Base-by-base conservation (phyloP, 1,284 basidiomycete species). In the Boletus austroedulis region DNA sequence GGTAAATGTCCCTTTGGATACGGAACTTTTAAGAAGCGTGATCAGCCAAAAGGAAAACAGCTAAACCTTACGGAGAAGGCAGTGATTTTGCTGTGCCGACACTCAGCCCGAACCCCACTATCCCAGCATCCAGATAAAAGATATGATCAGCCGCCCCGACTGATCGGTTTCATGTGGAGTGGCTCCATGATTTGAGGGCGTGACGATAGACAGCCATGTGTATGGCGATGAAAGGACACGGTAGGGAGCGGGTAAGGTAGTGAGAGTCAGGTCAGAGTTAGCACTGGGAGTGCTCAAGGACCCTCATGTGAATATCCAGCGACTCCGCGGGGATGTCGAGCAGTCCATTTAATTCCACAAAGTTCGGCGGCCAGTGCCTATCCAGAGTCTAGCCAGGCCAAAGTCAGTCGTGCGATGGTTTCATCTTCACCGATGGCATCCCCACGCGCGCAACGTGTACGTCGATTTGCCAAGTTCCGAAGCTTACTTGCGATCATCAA, bases 401-500 rank as follows among this genome's bases (percentile, higher is more conserved):
- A 21, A 11, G 26, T 14, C 40, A 38, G 26, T 14, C 29, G 28
- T 3, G 43, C 6, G 28, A 58, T 23, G 21, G 40, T 45, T 52
- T 32, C 50, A 15, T 43, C 53, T 12, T 43, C 23, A 54, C 36
- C n/a, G 31, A 49, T 17, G 43, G 24, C 28, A 24, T 23, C 19
- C 24, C 29, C 24, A 28, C 23, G 17, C 23, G 7, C 31, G 31
- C 49, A 38, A 47, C 4, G 14, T 10, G 17, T n/a, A 24, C 21
- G 38, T n/a, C n/a, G 21, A 51, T 29, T 50, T 52, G 32, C 10
- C 41, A 38, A 29, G 50, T 36, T 45, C n/a, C 32, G 23, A 6
- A 50, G 12, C 11, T 44, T 38, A 15, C 28, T 36, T 56, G 61
- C 62, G 65, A 56, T 62, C 65, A 66, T 64, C 38, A 65, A 56